Base-by-base conservation (phyloP, 805 yeast species). In the Blastobotrys muscicola region DNA sequence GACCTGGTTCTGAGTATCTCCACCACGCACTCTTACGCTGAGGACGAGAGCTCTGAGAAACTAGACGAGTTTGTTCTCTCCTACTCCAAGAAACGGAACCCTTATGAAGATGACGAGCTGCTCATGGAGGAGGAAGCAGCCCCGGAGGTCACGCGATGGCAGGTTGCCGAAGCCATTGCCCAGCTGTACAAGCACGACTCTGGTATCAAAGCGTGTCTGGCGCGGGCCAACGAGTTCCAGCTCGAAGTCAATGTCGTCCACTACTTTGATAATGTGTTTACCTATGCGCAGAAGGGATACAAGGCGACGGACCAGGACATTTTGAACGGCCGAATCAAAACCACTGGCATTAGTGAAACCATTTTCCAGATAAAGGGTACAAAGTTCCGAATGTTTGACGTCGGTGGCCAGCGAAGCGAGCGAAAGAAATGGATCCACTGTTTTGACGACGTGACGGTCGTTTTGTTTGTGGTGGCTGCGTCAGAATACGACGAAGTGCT, bases 321-420 rank as follows among this genome's bases (percentile, higher is more conserved):
- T 44, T 66, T 92, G 51, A 81, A 76, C 54, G 97, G 96, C 3
- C 71, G 98, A 31, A 85, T 92, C 55, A 89, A 90, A 64, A 90
- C 98, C 10, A 89, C 97, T 0, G 98, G 98, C 2, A 86, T 92
- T 42, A 83, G 94, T 1, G 95, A 90, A 60, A 82, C 92, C 4
- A 74, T 71, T 43, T 89, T 92, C 65, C 70, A 71, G 44, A 76
- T 90, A 48, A 68, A 69, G 40, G 71, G 76, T 2, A 72, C 78
- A 38, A 75, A 71, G 50, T 80, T 89, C 59, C 79, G 78, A 55
- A 85, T 92, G 35, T 66, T 87, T 36, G 98, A 92, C 69, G 97
- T 96, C 3, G 98, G 98, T 42, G 98, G 98, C 1, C 97, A 89
- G 65, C 67, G 96, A 48, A 77, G 85, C 14, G 97, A 89, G 60